These are phyloP conservation scores for Trichophyton simii DNA, from an alignment of 2,329 filamentous ascomycete species.

Conservation along the genomic window DNA sequence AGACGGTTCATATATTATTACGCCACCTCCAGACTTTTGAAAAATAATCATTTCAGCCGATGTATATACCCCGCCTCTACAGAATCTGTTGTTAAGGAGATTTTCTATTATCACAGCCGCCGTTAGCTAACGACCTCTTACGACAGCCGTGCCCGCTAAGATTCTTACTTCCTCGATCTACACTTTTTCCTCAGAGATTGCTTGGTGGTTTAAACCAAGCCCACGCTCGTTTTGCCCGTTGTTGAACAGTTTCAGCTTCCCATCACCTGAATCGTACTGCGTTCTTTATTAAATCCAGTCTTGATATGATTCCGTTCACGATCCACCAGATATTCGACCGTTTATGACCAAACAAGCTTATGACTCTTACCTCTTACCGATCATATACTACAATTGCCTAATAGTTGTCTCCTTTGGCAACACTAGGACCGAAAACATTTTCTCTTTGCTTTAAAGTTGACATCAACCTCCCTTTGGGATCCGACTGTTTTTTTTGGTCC, in stretches of 20 bases:
- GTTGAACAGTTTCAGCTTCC: neutral
- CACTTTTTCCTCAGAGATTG: neutral
- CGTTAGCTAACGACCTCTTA: neutral
- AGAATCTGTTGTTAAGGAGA: neutral
- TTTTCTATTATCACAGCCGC: neutral
- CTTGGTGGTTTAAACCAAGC: neutral
- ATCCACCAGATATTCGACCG: neutral
- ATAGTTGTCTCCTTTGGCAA: neutral
- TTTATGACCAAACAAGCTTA: neutral
- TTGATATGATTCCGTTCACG: neutral
- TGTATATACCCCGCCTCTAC: conserved; percentile 4
- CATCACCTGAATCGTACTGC: neutral
- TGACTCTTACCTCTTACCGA: neutral
- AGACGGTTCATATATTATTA: conserved; percentile 7
- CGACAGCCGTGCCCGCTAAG: neutral
- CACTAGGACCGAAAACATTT: neutral
- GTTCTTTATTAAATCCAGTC: neutral
- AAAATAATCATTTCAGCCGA: conserved; percentile 5
- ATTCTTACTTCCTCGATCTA: neutral
- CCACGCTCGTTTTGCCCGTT: neutral
- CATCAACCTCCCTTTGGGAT: neutral
- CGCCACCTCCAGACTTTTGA: conserved; percentile 3
- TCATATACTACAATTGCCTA: neutral
- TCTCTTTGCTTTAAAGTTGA: neutral
- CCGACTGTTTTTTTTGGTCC: neutral